These are phyloP conservation scores for Aspergillus affinis DNA, from an alignment of 495 filamentous ascomycete species.

Conservation along the genomic window DNA sequence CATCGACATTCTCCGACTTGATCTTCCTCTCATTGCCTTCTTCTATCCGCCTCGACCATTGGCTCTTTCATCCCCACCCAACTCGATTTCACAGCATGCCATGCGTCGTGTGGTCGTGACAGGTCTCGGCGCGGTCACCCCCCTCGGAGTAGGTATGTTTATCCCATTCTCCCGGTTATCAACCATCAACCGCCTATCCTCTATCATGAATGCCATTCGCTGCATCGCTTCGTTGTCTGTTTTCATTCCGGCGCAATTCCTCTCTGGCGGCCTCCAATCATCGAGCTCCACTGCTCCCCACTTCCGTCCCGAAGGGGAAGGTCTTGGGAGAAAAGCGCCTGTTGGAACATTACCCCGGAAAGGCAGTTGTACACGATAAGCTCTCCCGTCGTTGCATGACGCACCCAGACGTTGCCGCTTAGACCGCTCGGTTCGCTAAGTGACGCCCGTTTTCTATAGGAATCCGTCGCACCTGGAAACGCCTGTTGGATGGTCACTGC, in stretches of 20 bases:
- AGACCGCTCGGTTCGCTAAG: constrained; percentile 5
- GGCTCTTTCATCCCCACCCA: not conserved
- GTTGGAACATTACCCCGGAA: constrained; percentile 13
- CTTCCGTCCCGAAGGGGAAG: constrained; percentile 22
- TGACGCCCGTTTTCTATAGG: constrained; percentile 42
- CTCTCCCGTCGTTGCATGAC: not conserved
- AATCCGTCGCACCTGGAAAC: constrained; percentile 73
- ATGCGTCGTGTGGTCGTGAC: constrained; percentile 97
- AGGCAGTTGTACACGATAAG: constrained; percentile 20
- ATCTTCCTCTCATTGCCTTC: constrained; percentile 3
- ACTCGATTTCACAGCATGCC: constrained; percentile 31
- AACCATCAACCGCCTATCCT: not conserved
- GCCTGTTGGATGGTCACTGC: constrained; percentile 73
- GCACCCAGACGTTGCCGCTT: not conserved
- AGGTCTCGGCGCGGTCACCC: constrained; percentile 89
- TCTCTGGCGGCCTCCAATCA: not conserved
- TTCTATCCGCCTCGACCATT: constrained; percentile 2
- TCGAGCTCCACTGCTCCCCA: not conserved
- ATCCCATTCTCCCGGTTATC: not conserved
- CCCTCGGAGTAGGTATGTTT: constrained; percentile 73
- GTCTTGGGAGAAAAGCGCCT: constrained; percentile 11
- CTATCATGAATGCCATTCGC: not conserved
- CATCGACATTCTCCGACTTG: not conserved
- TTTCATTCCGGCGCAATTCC: not conserved
- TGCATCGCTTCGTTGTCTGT: not conserved